Evolutionary conservation across 2,329 filamentous ascomycete genomes (phyloP).

Genomic region (Falciphora oryzae): DNA sequence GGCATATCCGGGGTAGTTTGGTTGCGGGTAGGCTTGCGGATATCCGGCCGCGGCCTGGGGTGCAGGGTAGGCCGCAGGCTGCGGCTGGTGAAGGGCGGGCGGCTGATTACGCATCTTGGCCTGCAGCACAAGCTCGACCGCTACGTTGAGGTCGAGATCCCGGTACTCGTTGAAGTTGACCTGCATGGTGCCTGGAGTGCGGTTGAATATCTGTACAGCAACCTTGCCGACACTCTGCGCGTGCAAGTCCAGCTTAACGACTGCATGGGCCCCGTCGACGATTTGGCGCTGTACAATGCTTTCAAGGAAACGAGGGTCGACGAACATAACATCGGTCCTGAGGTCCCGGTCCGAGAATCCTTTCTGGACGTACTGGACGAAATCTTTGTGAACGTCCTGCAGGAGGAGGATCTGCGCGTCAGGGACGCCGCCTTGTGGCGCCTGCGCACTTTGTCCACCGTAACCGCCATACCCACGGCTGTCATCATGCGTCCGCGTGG

Average conservation of each 20-base stretch:
- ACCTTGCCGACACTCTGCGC: constrained; percentile 70
- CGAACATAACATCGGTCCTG: constrained; percentile 70
- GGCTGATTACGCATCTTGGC: constrained; percentile 46
- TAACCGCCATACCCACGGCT: neutral
- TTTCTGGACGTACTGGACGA: constrained; percentile 75
- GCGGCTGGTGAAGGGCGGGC: constrained; percentile 17
- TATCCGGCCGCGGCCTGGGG: constrained; percentile 11
- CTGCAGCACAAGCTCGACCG: constrained; percentile 73
- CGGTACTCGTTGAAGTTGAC: constrained; percentile 85
- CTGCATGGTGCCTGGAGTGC: constrained; percentile 65
- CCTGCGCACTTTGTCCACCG: neutral
- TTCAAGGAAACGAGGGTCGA: constrained; percentile 65
- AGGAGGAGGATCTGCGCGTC: constrained; percentile 85
- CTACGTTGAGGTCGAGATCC: constrained; percentile 70
- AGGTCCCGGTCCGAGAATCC: constrained; percentile 68
- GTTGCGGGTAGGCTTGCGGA: constrained; percentile 1
- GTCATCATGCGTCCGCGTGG: constrained; percentile 1
- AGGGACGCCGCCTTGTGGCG: constrained; percentile 57
- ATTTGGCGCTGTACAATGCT: constrained; percentile 81
- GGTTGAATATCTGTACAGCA: constrained; percentile 79
- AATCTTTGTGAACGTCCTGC: constrained; percentile 66
- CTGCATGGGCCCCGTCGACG: constrained; percentile 80
- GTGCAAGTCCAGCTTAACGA: constrained; percentile 67
- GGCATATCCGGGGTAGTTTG: constrained; percentile 24
- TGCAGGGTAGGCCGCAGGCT: constrained; percentile 19